A percentile compares a stretch with the other conserved stretches of the same genome.
These are phyloP conservation scores for Elsinoe batatas DNA, from an alignment of 2,329 filamentous ascomycete species.

Conservation along the genomic window DNA sequence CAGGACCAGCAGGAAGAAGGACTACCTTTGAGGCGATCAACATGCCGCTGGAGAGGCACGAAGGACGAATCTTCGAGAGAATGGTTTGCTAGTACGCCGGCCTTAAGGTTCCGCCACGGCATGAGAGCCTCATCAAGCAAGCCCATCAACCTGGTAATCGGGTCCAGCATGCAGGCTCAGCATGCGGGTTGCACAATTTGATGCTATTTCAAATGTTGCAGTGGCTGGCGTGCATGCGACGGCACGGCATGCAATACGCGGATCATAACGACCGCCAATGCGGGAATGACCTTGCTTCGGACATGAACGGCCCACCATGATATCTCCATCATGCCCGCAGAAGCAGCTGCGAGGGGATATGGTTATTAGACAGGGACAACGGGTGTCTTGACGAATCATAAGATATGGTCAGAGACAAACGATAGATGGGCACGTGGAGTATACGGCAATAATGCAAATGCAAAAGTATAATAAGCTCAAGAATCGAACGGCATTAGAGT, in stretches of 20 bases:
- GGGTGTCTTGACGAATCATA: too few relatives aligned
- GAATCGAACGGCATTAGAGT: neutral
- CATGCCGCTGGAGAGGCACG: too few relatives aligned
- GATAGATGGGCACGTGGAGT: neutral
- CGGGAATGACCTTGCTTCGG: neutral
- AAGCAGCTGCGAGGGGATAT: too few relatives aligned
- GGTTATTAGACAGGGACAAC: too few relatives aligned
- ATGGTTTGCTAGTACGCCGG: neutral
- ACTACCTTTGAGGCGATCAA: slow-evolving; percentile 64
- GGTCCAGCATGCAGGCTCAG: too few relatives aligned
- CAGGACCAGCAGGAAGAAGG: slow-evolving; percentile 86
- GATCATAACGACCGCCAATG: neutral
- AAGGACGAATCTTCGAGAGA: neutral
- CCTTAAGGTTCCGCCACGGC: too few relatives aligned
- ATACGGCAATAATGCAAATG: neutral
- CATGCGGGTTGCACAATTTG: too few relatives aligned
- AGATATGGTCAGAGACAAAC: neutral
- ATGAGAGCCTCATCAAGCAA: too few relatives aligned
- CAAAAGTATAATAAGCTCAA: neutral
- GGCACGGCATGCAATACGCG: neutral
- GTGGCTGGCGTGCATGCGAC: neutral
- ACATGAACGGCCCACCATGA: neutral
- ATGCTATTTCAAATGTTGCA: neutral
- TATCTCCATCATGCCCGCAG: neutral
- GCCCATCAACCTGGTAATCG: too few relatives aligned